A percentile compares a stretch with the other conserved stretches of the same genome.
These are phyloP conservation scores for Phaffia australis DNA, from an alignment of 768 basidiomycete genomes.

Conservation along the genomic window DNA sequence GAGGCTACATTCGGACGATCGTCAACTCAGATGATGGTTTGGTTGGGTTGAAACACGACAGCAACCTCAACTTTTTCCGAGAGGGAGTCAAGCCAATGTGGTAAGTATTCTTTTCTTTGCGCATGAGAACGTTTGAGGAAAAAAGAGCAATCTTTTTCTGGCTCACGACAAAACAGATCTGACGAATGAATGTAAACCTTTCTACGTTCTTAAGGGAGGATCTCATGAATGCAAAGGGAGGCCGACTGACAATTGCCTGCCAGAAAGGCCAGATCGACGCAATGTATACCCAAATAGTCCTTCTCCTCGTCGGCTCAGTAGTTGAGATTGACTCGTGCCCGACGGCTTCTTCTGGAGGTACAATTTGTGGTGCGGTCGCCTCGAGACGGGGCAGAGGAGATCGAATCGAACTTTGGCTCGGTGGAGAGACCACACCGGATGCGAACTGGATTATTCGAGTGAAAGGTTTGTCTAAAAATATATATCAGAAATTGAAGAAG, in stretches of 20 bases:
- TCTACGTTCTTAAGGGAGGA: slow-evolving; percentile 11
- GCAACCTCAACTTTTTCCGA: slow-evolving; percentile 16
- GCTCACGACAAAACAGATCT: not conserved
- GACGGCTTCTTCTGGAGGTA: slow-evolving; percentile 3
- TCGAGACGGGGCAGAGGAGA: slow-evolving; percentile 9
- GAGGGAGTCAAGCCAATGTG: slow-evolving; percentile 16
- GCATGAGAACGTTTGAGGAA: no score
- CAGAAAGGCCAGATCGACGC: slow-evolving; percentile 5
- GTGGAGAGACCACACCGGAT: slow-evolving; percentile 6
- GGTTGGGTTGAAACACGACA: slow-evolving; percentile 16
- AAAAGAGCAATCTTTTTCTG: not conserved
- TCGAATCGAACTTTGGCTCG: slow-evolving; percentile 18
- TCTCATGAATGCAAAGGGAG: slow-evolving; percentile 9
- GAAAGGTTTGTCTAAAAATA: not conserved
- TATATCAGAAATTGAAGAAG: no score
- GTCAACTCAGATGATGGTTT: slow-evolving; percentile 1
- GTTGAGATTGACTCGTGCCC: slow-evolving; percentile 16
- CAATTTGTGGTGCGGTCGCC: slow-evolving; percentile 17
- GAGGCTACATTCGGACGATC: not conserved
- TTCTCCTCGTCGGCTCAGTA: slow-evolving; percentile 19
- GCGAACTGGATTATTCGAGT: slow-evolving; percentile 6
- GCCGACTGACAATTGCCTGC: slow-evolving; percentile 11
- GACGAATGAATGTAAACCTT: not conserved
- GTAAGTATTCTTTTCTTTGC: slow-evolving; percentile 1
- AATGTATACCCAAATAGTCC: slow-evolving; percentile 11